These are phyloP conservation scores for Botryosphaeria dothidea DNA, from an alignment of 2,329 filamentous ascomycete species.

Conservation along the genomic window DNA sequence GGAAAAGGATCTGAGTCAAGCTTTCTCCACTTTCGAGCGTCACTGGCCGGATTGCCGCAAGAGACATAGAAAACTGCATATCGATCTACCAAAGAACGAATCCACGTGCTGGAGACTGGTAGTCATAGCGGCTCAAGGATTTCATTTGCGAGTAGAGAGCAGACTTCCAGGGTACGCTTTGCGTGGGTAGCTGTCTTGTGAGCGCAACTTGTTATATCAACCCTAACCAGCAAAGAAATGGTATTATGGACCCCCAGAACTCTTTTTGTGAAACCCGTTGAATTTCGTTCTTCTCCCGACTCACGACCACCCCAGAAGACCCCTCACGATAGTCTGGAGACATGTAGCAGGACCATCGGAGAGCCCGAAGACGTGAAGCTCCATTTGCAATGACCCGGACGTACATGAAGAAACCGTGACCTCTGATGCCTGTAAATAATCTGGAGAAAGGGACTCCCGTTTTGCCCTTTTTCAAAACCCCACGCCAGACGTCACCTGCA, in stretches of 20 bases:
- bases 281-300: constrained; percentile 7
- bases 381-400: constrained; percentile 40
- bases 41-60: neutral
- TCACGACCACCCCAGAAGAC: constrained; percentile 4
- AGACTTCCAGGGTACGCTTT: neutral
- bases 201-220: constrained; percentile 1
- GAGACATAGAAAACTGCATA: neutral
- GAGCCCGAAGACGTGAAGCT: constrained; percentile 18
- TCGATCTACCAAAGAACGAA: no score
- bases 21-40: constrained; percentile 1
- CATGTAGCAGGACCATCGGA: constrained; percentile 10
- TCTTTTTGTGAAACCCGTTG: constrained; percentile 10
- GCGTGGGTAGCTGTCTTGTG: neutral
- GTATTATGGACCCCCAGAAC: constrained; percentile 4
- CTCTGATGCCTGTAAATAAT: constrained; percentile 39
- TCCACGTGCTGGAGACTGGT: no score
- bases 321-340: constrained; percentile 7
- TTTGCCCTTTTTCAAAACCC: constrained; percentile 40
- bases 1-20: neutral
- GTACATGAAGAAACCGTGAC: constrained; percentile 45
- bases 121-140: no score
- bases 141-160: neutral
- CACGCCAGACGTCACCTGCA: constrained; percentile 43
- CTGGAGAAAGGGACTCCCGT: constrained; percentile 39
- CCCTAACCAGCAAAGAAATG: constrained; percentile 12